phyloP scores from a whole-genome alignment of 2,329 filamentous ascomycete species.

The Arthrobotrys pseudoclavata region DNA sequence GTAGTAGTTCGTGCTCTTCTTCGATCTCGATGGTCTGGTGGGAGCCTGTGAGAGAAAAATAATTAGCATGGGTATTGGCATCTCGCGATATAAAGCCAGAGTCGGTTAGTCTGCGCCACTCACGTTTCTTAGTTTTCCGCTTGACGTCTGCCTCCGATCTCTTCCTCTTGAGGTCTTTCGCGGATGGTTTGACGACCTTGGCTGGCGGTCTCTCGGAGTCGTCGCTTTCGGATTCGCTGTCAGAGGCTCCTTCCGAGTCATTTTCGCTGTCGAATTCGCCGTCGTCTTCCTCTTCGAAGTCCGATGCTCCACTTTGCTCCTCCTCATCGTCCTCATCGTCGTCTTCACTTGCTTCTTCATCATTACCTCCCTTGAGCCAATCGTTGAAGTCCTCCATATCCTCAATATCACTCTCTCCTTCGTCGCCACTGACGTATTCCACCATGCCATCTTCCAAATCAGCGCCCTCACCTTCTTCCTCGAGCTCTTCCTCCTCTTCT shows the following conservation, averaged over 20 bases:
- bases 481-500: slow-evolving; percentile 83
- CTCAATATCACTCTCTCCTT: slow-evolving; percentile 82
- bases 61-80: slow-evolving; percentile 37
- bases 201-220: slow-evolving; percentile 36
- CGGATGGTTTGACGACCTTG: slow-evolving; percentile 54
- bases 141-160: slow-evolving; percentile 61
- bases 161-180: slow-evolving; percentile 62
- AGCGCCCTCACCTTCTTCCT: slow-evolving; percentile 76
- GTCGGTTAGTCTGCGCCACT: slow-evolving; percentile 16
- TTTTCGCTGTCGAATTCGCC: slow-evolving; percentile 38
- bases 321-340: slow-evolving; percentile 45
- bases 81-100: slow-evolving; percentile 2
- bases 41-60: slow-evolving; percentile 45
- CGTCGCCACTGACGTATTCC: slow-evolving; percentile 93
- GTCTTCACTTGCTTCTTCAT: slow-evolving; percentile 67
- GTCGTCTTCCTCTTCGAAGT: slow-evolving; percentile 56
- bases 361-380: slow-evolving; percentile 81
- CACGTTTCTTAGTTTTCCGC: slow-evolving; percentile 64
- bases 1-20: slow-evolving; percentile 58
- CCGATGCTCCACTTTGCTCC: slow-evolving; percentile 46
- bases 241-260: slow-evolving; percentile 37
- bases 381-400: slow-evolving; percentile 84
- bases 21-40: slow-evolving; percentile 64
- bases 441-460: slow-evolving; percentile 78
- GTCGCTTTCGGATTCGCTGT: slow-evolving; percentile 48